Evolutionary conservation across 1,284 basidiomycete genomes (phyloP).

Genomic region (Retiboletus flavoniger): DNA sequence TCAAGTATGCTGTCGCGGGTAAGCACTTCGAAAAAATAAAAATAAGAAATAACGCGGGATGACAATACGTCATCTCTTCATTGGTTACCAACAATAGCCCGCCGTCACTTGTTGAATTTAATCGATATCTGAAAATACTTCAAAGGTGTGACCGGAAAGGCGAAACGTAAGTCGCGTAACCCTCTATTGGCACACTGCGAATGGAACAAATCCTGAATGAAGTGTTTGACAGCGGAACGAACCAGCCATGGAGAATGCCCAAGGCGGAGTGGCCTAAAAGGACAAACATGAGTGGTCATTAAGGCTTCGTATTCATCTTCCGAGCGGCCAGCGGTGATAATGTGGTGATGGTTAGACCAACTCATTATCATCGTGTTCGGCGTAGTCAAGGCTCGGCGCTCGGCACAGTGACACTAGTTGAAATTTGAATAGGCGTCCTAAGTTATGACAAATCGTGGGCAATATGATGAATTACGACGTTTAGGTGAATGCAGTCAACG

Average conservation of each 20-base stretch:
- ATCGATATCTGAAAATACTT: conserved; percentile 1
- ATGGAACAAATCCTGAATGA: not conserved
- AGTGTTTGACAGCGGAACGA: conserved; percentile 68
- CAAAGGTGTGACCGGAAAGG: not conserved
- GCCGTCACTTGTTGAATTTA: conserved; percentile 1
- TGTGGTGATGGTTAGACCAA: conserved; percentile 29
- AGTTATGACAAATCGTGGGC: not conserved
- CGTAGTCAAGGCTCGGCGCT: conserved; percentile 12
- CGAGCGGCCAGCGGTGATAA: conserved; percentile 42
- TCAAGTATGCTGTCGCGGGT: not conserved
- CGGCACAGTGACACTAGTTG: not conserved
- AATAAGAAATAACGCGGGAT: not conserved
- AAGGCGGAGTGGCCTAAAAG: conserved; percentile 6
- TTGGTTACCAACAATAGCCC: not conserved
- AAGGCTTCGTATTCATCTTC: conserved; percentile 47
- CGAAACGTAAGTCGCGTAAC: conserved; percentile 12
- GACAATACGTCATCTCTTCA: not conserved
- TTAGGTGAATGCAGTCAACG: conserved; percentile 8
- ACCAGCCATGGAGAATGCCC: conserved; percentile 40
- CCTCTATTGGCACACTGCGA: not conserved
- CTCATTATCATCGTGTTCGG: conserved; percentile 32
- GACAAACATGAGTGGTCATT: conserved; percentile 42
- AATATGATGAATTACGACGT: conserved; percentile 10
- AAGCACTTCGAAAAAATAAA: not conserved
- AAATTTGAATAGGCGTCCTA: conserved; percentile 7